Evolutionary conservation across 2,329 filamentous ascomycete species (phyloP).

Genomic region (Ampelomyces quisqualis): DNA sequence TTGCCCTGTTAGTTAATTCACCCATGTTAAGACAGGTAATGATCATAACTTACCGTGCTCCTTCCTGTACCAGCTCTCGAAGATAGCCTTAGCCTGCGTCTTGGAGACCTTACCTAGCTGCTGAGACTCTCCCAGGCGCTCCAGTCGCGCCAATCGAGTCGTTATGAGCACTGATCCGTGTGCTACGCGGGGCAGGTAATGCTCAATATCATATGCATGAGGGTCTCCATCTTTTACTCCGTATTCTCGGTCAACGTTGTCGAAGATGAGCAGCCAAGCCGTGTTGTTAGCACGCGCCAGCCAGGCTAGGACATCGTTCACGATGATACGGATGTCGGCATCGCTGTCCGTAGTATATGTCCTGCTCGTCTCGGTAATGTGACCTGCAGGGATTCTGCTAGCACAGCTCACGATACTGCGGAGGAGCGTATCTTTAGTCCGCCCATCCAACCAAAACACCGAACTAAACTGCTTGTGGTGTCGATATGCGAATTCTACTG

Average conservation of each 20-base stretch:
- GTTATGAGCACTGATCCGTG: constrained; percentile 25
- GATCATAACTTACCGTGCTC: constrained; percentile 12
- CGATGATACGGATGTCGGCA: constrained; percentile 11
- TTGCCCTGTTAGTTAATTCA: constrained; percentile 6
- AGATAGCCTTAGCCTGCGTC: constrained; percentile 17
- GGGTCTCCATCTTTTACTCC: constrained; percentile 3
- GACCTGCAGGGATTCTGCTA: constrained; percentile 17
- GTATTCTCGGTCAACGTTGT: constrained; percentile 23
- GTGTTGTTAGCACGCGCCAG: constrained; percentile 15
- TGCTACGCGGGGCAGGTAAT: constrained; percentile 18
- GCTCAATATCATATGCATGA: constrained; percentile 17
- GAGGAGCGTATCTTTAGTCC: constrained; percentile 20
- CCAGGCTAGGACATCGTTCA: constrained; percentile 23
- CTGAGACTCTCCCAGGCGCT: constrained; percentile 19
- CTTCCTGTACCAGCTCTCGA: constrained; percentile 18
- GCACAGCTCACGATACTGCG: constrained; percentile 20
- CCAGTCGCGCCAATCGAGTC: constrained; percentile 18
- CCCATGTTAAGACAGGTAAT: background rate
- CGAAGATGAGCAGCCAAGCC: constrained; percentile 22
- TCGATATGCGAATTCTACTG: constrained; percentile 24
- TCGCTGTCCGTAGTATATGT: constrained; percentile 10
- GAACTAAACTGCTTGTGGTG: constrained; percentile 20
- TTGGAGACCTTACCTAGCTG: constrained; percentile 13
- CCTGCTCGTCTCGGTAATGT: constrained; percentile 17
- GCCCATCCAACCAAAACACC: constrained; percentile 26